phyloP scores from a whole-genome alignment of 805 yeast genomes.

The Kodamaea fukazawae region DNA sequence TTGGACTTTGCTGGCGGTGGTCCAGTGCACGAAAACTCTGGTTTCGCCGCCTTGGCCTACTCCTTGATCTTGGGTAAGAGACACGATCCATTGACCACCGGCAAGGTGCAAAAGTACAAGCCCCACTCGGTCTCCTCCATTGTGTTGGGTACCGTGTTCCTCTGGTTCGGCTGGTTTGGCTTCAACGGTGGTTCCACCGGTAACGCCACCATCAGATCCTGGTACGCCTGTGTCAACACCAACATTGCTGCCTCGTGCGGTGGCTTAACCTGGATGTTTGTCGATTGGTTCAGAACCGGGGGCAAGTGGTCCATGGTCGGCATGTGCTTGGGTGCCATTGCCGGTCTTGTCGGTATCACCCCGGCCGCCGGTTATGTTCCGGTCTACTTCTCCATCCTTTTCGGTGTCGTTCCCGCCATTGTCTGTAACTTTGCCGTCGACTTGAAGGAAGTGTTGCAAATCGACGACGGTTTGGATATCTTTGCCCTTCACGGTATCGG shows the following conservation, averaged over 20 bases:
- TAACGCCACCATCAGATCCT: constrained; percentile 86
- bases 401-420: constrained; percentile 74
- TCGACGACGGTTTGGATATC: constrained; percentile 95
- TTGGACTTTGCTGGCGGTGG: constrained; percentile 99
- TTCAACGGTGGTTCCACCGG: constrained; percentile 99
- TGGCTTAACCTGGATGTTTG: constrained; percentile 90
- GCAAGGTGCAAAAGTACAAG: constrained; percentile 79
- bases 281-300: constrained; percentile 83
- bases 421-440: constrained; percentile 86
- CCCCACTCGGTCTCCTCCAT: constrained; percentile 92
- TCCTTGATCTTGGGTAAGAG: constrained; percentile 92
- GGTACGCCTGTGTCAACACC: constrained; percentile 92
- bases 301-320: constrained; percentile 93
- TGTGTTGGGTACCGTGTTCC: constrained; percentile 87
- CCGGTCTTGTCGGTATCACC: constrained; percentile 92
- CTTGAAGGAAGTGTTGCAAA: constrained; percentile 63
- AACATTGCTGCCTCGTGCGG: constrained; percentile 92
- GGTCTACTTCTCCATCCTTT: constrained; percentile 79
- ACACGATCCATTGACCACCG: constrained; percentile 69
- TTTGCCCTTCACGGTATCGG: constrained; percentile 94
- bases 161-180: constrained; percentile 99
- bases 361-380: constrained; percentile 98
- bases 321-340: constrained; percentile 88
- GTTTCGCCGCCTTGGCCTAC: constrained; percentile 92
- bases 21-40: constrained; percentile 94